Percentiles rank a stretch among this genome's conserved stretches.
These are phyloP conservation scores for Cyclospora cayetanensis DNA, from an alignment of 169 alveolate species.

Conservation along the genomic window DNA sequence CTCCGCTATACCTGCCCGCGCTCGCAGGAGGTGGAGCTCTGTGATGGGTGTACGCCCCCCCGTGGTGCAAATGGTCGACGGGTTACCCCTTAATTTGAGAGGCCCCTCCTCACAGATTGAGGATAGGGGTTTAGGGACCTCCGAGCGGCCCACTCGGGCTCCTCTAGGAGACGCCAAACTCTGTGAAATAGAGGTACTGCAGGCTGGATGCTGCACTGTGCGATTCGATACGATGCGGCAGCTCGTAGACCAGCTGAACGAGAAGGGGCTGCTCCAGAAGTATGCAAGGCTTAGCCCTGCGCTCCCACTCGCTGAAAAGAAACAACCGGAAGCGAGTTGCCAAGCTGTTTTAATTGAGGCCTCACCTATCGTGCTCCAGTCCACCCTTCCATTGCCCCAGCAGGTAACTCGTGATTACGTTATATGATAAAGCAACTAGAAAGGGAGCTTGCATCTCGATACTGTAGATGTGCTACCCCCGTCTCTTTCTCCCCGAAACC, in stretches of 20 bases:
- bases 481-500: too few relatives aligned
- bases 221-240: slow-evolving; percentile 10
- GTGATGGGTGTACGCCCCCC: too few relatives aligned
- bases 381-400: slow-evolving; percentile 64
- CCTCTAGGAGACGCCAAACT: too few relatives aligned
- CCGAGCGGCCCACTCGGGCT: too few relatives aligned
- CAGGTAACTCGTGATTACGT: slow-evolving; percentile 25
- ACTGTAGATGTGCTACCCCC: too few relatives aligned
- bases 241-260: not conserved
- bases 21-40: too few relatives aligned
- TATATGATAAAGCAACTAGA: too few relatives aligned
- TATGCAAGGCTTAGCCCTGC: not conserved
- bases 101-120: too few relatives aligned
- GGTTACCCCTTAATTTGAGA: too few relatives aligned
- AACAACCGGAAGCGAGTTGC: not conserved
- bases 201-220: slow-evolving; percentile 53
- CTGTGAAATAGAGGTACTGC: slow-evolving; percentile 46
- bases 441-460: too few relatives aligned
- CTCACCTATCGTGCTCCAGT: slow-evolving; percentile 55
- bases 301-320: not conserved
- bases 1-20: not conserved
- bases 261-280: not conserved
- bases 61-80: too few relatives aligned
- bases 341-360: slow-evolving; percentile 26
- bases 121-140: too few relatives aligned